phyloP scores from a whole-genome alignment of 805 yeast species.

The Ogataea pignaliae region DNA sequence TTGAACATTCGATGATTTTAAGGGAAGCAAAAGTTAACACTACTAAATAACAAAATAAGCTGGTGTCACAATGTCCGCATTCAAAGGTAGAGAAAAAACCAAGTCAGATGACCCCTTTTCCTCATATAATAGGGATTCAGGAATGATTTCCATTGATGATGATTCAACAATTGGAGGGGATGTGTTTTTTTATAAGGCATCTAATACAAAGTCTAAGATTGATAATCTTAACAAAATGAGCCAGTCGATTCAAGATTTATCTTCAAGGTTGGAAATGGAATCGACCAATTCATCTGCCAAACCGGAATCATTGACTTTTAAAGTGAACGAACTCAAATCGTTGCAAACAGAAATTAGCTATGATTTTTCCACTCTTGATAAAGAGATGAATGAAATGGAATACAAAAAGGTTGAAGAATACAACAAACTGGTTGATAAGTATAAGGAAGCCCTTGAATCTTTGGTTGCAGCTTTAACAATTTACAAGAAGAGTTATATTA shows the following conservation, averaged over 20 bases:
- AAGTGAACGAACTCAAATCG: not conserved
- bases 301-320: slow-evolving; percentile 1
- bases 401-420: not conserved
- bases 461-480: not conserved
- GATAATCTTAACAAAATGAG: not conserved
- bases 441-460: not conserved
- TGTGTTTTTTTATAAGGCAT: slow-evolving; percentile 2
- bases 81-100: not conserved
- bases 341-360: not conserved
- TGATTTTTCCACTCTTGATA: not conserved
- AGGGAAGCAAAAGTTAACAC: no score
- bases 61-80: not conserved
- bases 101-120: slow-evolving; percentile 1
- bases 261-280: not conserved
- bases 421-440: not conserved
- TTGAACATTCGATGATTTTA: no score
- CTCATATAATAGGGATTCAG: not conserved
- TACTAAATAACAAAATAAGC: no score
- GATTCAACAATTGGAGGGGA: not conserved
- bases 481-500: slow-evolving; percentile 1
- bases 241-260: not conserved
- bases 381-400: not conserved
- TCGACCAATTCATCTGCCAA: not conserved
- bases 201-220: not conserved
- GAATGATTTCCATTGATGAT: not conserved